These are phyloP conservation scores for Favolaschia claudopus DNA, from an alignment of 768 basidiomycete species.

Conservation along the genomic window DNA sequence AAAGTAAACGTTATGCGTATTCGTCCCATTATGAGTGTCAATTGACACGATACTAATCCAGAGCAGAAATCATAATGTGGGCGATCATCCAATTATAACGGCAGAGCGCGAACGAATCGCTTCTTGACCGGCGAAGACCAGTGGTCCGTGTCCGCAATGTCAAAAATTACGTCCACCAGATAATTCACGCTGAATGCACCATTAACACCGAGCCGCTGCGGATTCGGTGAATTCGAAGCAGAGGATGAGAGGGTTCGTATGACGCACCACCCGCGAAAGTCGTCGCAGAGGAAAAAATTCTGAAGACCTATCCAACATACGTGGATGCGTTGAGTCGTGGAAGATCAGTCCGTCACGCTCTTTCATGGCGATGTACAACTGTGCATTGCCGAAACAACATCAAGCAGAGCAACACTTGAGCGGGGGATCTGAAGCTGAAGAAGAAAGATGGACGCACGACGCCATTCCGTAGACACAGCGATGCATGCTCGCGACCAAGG, in stretches of 20 bases:
- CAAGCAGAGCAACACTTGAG: too few relatives aligned
- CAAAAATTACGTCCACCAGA: slow-evolving; percentile 21
- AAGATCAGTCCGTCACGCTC: slow-evolving; percentile 22
- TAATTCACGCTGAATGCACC: slow-evolving; percentile 14
- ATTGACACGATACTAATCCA: too few relatives aligned
- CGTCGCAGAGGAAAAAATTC: slow-evolving; percentile 1
- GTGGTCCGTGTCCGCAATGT: slow-evolving; percentile 20
- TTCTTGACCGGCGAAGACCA: slow-evolving; percentile 8
- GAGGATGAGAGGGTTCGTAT: not conserved
- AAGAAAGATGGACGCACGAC: not conserved
- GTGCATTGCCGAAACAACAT: not conserved
- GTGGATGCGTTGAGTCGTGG: not conserved
- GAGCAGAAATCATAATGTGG: too few relatives aligned
- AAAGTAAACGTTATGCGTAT: too few relatives aligned
- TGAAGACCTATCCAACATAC: slow-evolving; percentile 1
- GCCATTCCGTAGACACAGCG: slow-evolving; percentile 21
- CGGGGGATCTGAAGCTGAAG: too few relatives aligned
- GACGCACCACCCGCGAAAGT: slow-evolving; percentile 22
- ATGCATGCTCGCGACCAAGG: slow-evolving; percentile 17
- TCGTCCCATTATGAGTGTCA: too few relatives aligned
- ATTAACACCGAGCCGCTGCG: slow-evolving; percentile 23
- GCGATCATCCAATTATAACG: not conserved
- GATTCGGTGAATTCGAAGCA: not conserved
- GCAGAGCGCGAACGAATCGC: slow-evolving; percentile 13
- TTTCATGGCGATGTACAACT: slow-evolving; percentile 26